These are phyloP conservation scores for Cordyceps militaris DNA, from an alignment of 2,329 filamentous ascomycete species.

Conservation along the genomic window DNA sequence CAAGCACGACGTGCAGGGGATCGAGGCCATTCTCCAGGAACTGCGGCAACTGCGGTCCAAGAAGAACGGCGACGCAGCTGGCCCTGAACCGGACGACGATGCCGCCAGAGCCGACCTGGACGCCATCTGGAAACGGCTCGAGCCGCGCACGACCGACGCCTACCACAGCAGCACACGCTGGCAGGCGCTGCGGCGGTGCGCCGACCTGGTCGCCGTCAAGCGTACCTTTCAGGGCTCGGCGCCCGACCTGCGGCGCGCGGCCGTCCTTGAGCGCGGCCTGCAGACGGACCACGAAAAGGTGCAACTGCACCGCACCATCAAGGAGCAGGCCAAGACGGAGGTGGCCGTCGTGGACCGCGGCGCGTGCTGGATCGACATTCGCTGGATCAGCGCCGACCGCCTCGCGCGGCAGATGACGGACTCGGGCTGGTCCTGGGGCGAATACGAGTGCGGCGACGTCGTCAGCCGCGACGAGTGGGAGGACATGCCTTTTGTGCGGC, in stretches of 20 bases:
- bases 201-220: conserved; percentile 24
- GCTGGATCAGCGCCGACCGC: conserved; percentile 25
- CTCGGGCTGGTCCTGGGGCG: conserved; percentile 36
- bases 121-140: conserved; percentile 17
- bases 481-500: conserved; percentile 27
- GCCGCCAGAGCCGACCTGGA: conserved; percentile 12
- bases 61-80: not conserved
- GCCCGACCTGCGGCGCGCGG: conserved; percentile 18
- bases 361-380: conserved; percentile 28
- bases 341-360: conserved; percentile 31
- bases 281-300: conserved; percentile 21
- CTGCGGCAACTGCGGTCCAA: conserved; percentile 11
- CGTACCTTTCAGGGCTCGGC: conserved; percentile 28
- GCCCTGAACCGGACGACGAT: not conserved
- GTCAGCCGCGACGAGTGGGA: conserved; percentile 30
- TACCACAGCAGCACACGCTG: conserved; percentile 23
- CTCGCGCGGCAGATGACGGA: conserved; percentile 34
- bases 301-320: conserved; percentile 25
- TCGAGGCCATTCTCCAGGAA: conserved; percentile 13
- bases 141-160: conserved; percentile 19
- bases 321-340: conserved; percentile 27
- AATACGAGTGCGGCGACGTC: conserved; percentile 24
- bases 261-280: conserved; percentile 17
- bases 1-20: conserved; percentile 14
- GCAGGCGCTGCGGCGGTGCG: conserved; percentile 27